phyloP scores from a whole-genome alignment of 2,329 filamentous ascomycete species.

The Sporothrix schenckii region DNA sequence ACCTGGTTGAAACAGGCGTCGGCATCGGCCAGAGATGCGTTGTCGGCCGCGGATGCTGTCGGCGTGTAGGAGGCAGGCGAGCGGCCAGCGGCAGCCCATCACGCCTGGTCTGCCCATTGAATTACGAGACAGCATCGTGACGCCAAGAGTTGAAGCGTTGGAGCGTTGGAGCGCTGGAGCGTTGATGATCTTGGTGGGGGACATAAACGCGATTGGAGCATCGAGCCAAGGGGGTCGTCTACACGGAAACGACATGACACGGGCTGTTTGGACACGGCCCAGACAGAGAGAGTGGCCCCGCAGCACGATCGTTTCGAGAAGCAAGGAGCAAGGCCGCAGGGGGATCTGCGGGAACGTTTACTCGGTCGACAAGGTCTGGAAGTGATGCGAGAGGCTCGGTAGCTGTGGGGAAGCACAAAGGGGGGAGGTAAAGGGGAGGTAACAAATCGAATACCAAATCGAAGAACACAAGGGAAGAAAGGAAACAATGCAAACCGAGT shows the following conservation, averaged over 20 bases:
- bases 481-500: background rate
- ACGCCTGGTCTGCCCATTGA: too few relatives aligned
- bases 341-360: background rate
- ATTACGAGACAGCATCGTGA: conserved; percentile 18
- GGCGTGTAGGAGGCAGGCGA: too few relatives aligned
- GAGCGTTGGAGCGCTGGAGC: background rate
- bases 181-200: background rate
- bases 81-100: too few relatives aligned
- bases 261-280: conserved; percentile 9
- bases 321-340: background rate
- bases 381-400: conserved; percentile 16
- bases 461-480: background rate
- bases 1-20: conserved; percentile 8
- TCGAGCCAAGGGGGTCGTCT: background rate
- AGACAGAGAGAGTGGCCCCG: too few relatives aligned
- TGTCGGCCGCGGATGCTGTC: too few relatives aligned
- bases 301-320: conserved; percentile 4
- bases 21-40: background rate
- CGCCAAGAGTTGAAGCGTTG: conserved; percentile 10
- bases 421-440: background rate
- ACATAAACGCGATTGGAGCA: too few relatives aligned
- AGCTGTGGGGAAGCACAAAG: background rate
- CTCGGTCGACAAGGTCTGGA: background rate
- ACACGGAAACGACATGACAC: too few relatives aligned
- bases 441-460: too few relatives aligned